These are phyloP conservation scores for Tricholoma flavovirens DNA, from an alignment of 768 basidiomycete species.

Conservation along the genomic window DNA sequence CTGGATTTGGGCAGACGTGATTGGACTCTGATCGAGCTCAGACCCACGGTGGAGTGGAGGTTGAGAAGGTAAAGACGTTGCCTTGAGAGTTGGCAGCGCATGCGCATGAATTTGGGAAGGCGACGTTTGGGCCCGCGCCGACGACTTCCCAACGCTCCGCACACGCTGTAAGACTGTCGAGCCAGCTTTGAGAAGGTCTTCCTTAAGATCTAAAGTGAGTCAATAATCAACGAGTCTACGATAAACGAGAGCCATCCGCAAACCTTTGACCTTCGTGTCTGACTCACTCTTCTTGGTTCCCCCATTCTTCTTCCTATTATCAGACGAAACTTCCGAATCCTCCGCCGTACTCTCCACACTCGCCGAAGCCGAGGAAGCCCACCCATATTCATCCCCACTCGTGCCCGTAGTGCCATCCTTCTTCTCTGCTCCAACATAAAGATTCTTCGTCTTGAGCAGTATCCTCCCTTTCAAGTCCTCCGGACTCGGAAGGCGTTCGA, in stretches of 20 bases:
- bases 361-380: slow-evolving; percentile 14
- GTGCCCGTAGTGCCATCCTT: slow-evolving; percentile 10
- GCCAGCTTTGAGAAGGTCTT: slow-evolving; percentile 32
- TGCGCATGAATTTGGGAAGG: slow-evolving; percentile 6
- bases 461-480: slow-evolving; percentile 77
- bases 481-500: slow-evolving; percentile 76
- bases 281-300: slow-evolving; percentile 17
- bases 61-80: background rate
- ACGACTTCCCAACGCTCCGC: slow-evolving; percentile 26
- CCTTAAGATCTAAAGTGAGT: slow-evolving; percentile 19
- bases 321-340: slow-evolving; percentile 30
- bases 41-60: background rate
- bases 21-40: background rate
- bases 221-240: background rate
- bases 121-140: slow-evolving; percentile 4
- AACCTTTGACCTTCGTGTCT: slow-evolving; percentile 27
- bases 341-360: slow-evolving; percentile 22
- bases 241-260: background rate
- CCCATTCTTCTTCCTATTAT: slow-evolving; percentile 17
- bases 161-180: slow-evolving; percentile 37
- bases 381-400: slow-evolving; percentile 18
- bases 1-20: background rate
- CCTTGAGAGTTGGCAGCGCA: slow-evolving; percentile 2
- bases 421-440: slow-evolving; percentile 36
- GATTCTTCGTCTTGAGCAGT: slow-evolving; percentile 85